Conservation (phyloP, 2,329 filamentous ascomycete species). For the Aspergillus ochraceus region DNA sequence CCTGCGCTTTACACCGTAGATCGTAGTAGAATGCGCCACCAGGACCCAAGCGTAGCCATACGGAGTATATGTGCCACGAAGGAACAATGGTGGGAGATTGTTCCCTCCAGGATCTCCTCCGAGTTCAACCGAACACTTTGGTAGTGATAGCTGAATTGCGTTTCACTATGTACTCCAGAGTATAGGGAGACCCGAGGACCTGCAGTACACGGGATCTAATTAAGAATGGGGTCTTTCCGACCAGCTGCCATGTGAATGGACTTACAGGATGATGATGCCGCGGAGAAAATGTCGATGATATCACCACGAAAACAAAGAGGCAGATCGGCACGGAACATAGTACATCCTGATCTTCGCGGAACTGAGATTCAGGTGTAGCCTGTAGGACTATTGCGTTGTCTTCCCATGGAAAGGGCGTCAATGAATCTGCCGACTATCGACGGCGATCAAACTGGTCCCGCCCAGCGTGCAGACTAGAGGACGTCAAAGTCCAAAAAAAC, state of each 20-base stretch:
- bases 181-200: background rate
- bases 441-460: constrained; percentile 3
- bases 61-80: background rate
- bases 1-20: too few relatives aligned
- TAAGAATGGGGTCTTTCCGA: background rate
- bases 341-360: background rate
- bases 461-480: background rate
- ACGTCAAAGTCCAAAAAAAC: background rate
- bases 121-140: background rate
- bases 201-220: background rate
- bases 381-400: background rate
- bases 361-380: background rate
- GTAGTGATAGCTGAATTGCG: background rate
- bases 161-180: too few relatives aligned
- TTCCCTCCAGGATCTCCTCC: background rate
- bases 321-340: background rate
- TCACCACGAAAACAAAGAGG: background rate
- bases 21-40: too few relatives aligned
- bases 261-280: background rate
- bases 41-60: background rate
- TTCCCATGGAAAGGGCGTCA: constrained; percentile 5
- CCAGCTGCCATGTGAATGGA: background rate
- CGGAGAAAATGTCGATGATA: background rate
- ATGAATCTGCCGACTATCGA: constrained; percentile 10
- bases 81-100: background rate